phyloP scores from a whole-genome alignment of 2,329 filamentous ascomycete species.

The Talaromyces pinophilus region DNA sequence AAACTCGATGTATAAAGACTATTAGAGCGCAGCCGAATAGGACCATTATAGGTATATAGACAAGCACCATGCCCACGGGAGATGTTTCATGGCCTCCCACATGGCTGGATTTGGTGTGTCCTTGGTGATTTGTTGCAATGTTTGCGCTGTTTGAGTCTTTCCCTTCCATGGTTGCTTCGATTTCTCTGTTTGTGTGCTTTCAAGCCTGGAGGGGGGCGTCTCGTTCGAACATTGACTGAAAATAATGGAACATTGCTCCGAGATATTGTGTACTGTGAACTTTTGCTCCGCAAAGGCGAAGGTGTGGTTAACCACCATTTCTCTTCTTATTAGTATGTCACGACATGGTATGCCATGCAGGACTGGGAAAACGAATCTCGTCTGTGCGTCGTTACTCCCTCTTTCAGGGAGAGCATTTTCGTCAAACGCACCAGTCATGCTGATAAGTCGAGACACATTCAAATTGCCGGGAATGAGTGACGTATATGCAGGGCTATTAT shows the following conservation, averaged over 20 bases:
- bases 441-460: not conserved
- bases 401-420: not conserved
- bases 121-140: not conserved
- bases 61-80: constrained; percentile 6
- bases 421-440: not conserved
- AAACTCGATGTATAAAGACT: constrained; percentile 11
- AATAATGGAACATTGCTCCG: not conserved
- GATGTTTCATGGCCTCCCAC: not conserved
- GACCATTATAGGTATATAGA: constrained; percentile 21
- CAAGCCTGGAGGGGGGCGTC: not conserved
- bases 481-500: not conserved
- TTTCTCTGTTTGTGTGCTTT: not conserved
- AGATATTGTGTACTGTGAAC: not conserved
- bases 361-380: not conserved
- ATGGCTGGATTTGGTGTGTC: not conserved
- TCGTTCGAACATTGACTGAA: not conserved
- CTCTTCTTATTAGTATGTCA: not conserved
- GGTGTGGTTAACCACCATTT: not conserved
- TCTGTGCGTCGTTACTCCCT: not conserved
- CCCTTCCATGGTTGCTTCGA: not conserved
- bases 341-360: not conserved
- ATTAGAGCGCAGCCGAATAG: constrained; percentile 3
- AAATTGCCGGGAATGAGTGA: constrained; percentile 3
- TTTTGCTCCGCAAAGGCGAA: not conserved
- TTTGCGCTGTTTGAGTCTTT: not conserved